Evolutionary conservation across 495 filamentous ascomycete species (phyloP).

Genomic region (Tetracladium marchalianum): DNA sequence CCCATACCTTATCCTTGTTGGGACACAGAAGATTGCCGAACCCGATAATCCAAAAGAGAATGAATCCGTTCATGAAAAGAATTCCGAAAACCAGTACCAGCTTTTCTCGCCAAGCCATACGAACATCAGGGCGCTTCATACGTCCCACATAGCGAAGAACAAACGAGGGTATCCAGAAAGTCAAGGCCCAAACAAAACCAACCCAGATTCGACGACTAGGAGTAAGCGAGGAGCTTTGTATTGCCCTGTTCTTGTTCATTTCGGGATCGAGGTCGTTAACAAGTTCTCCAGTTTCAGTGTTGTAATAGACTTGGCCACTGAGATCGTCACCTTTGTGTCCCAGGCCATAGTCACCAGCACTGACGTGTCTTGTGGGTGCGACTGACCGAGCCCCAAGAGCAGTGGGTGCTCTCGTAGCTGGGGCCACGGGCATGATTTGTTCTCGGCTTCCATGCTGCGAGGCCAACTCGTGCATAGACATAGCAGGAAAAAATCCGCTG

Average conservation of each 20-base stretch:
- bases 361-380: slow-evolving; percentile 60
- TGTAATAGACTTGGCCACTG: slow-evolving; percentile 62
- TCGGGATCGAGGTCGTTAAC: slow-evolving; percentile 58
- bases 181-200: slow-evolving; percentile 69
- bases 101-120: slow-evolving; percentile 83
- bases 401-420: slow-evolving; percentile 46
- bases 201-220: slow-evolving; percentile 66
- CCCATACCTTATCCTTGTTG: slow-evolving; percentile 87
- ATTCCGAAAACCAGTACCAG: slow-evolving; percentile 74
- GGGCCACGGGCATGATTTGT: slow-evolving; percentile 54
- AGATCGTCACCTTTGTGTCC: slow-evolving; percentile 75
- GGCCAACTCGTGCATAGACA: slow-evolving; percentile 41
- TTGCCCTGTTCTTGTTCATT: slow-evolving; percentile 61
- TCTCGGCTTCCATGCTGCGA: slow-evolving; percentile 59
- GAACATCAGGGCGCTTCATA: slow-evolving; percentile 95
- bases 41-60: slow-evolving; percentile 88
- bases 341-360: slow-evolving; percentile 75
- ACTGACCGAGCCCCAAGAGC: slow-evolving; percentile 53
- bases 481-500: slow-evolving; percentile 63
- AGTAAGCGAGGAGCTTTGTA: slow-evolving; percentile 59
- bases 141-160: slow-evolving; percentile 69
- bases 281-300: slow-evolving; percentile 44
- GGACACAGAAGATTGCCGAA: slow-evolving; percentile 84
- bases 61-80: slow-evolving; percentile 65
- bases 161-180: slow-evolving; percentile 93